Evolutionary conservation across 176 grass and related monocot genomes (phyloP).

Genomic region (Carex kokanica): DNA sequence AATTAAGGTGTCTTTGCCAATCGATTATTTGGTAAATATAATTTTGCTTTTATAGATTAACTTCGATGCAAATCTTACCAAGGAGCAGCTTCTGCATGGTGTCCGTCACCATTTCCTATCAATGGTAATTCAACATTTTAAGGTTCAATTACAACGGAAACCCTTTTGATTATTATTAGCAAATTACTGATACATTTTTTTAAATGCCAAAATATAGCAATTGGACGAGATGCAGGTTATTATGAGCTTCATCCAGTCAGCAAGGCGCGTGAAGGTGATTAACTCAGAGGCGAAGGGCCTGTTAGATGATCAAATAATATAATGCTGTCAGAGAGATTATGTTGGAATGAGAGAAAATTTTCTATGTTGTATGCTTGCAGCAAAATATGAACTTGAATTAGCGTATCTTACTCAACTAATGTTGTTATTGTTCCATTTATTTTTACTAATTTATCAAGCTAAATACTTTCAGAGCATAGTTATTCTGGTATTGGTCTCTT

Average conservation of each 20-base stretch:
- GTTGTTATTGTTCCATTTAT: slow-evolving; percentile 30
- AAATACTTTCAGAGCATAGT: slow-evolving; percentile 11
- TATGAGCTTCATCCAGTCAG: slow-evolving; percentile 33
- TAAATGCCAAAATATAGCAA: slow-evolving; percentile 6
- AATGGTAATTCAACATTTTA: slow-evolving; percentile 27
- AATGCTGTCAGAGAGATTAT: slow-evolving; percentile 3
- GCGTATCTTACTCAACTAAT: slow-evolving; percentile 15
- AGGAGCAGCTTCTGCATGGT: slow-evolving; percentile 40
- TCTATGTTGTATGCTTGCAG: slow-evolving; percentile 31
- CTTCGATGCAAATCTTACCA: slow-evolving; percentile 38
- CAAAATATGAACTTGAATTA: slow-evolving; percentile 28
- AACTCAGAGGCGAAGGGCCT: slow-evolving; percentile 2
- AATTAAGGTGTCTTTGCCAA: background rate
- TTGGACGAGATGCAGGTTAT: slow-evolving; percentile 31
- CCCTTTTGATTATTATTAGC: background rate
- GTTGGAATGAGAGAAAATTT: slow-evolving; percentile 14
- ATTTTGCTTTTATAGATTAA: slow-evolving; percentile 24
- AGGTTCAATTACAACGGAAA: background rate
- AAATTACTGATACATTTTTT: background rate
- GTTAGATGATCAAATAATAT: slow-evolving; percentile 20
- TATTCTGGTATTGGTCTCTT: slow-evolving; percentile 8
- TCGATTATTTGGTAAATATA: background rate
- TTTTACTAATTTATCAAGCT: slow-evolving; percentile 31
- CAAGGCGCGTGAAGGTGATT: slow-evolving; percentile 26
- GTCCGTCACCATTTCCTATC: slow-evolving; percentile 45